phyloP scores from a whole-genome alignment of 1,139 yeast species.

The Yamadazyma diospyri region DNA sequence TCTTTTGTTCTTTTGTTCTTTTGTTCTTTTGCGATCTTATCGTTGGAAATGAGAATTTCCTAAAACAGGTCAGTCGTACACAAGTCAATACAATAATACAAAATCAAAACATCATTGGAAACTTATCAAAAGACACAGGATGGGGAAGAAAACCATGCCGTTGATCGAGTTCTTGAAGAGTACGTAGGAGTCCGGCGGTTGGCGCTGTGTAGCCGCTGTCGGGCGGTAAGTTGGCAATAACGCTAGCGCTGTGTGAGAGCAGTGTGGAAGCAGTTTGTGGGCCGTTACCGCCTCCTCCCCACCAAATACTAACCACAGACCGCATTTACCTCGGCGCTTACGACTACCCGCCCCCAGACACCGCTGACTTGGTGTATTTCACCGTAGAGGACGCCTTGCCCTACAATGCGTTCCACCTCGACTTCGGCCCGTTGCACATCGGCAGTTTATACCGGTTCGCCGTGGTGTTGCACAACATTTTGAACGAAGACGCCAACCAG shows the following conservation, averaged over 20 bases:
- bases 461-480: constrained; percentile 83
- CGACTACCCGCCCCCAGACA: constrained; percentile 74
- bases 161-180: constrained; percentile 46
- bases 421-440: constrained; percentile 92
- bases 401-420: constrained; percentile 89
- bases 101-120: constrained; percentile 9
- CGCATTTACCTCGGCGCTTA: constrained; percentile 90
- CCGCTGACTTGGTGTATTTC: constrained; percentile 74
- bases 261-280: too few relatives aligned
- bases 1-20: neutral
- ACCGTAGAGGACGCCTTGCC: constrained; percentile 91
- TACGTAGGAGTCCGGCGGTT: too few relatives aligned
- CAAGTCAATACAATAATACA: constrained; percentile 10
- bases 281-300: too few relatives aligned
- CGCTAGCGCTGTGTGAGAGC: too few relatives aligned
- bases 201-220: too few relatives aligned
- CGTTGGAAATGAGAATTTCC: constrained; percentile 7
- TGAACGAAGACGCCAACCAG: constrained; percentile 79
- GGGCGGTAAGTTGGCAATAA: too few relatives aligned
- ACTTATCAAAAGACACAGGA: constrained; percentile 3
- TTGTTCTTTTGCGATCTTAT: neutral
- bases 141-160: constrained; percentile 20
- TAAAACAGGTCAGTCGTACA: constrained; percentile 8
- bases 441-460: constrained; percentile 95
- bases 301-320: constrained; percentile 45